Evolutionary conservation across 2,329 filamentous ascomycete genomes (phyloP).

Genomic region (Lachnellula hyalina): DNA sequence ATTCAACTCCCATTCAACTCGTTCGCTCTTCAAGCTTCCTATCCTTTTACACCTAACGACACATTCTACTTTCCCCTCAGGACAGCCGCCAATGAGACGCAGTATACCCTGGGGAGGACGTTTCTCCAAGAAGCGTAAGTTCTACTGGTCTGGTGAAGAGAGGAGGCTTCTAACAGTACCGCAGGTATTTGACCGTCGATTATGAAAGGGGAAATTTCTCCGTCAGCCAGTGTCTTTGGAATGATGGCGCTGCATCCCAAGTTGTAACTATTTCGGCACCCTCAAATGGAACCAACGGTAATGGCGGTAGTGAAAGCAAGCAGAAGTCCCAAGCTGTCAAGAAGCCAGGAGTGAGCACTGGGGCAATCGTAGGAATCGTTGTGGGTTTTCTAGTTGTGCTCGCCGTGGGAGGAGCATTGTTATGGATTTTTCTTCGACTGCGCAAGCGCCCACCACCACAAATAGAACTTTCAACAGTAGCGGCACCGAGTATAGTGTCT

Average conservation of each 20-base stretch:
- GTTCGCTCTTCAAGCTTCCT: conserved; percentile 21
- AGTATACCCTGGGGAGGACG: conserved; percentile 34
- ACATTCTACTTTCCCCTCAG: conserved; percentile 41
- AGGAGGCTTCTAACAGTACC: background rate
- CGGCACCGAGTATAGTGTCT: background rate
- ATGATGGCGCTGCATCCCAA: conserved; percentile 12
- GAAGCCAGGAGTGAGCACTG: background rate
- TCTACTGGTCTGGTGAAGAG: background rate
- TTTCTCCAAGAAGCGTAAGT: conserved; percentile 36
- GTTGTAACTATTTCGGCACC: conserved; percentile 12
- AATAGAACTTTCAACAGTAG: background rate
- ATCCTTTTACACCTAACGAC: conserved; percentile 33
- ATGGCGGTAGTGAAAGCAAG: background rate
- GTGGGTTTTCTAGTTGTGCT: conserved; percentile 8
- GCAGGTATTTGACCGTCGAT: conserved; percentile 26
- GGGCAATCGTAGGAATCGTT: conserved; percentile 12
- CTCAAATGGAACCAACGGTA: conserved; percentile 1
- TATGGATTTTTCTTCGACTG: conserved; percentile 4
- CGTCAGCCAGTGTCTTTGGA: conserved; percentile 23
- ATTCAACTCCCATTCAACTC: conserved; percentile 25
- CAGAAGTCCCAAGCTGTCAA: conserved; percentile 19
- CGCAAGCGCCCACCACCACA: background rate
- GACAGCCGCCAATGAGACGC: conserved; percentile 29
- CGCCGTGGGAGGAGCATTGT: conserved; percentile 1
- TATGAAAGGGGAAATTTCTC: conserved; percentile 27